Conservation (phyloP, 768 basidiomycete genomes). For the Kwoniella bestiolae region DNA sequence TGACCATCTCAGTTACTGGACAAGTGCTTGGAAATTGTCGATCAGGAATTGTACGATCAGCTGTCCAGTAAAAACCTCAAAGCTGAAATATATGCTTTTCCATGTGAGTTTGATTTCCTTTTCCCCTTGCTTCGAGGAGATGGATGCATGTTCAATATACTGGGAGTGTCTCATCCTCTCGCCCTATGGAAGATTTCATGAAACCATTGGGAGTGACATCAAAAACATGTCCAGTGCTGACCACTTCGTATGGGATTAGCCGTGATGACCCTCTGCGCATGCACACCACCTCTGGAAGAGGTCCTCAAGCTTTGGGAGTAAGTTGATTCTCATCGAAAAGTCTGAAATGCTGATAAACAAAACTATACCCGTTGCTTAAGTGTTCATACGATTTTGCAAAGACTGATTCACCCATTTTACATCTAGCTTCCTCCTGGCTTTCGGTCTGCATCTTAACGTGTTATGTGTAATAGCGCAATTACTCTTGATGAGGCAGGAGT, state of each 20-base stretch:
- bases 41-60: constrained; percentile 79
- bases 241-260: constrained; percentile 62
- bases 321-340: constrained; percentile 21
- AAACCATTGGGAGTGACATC: no score
- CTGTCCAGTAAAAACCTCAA: constrained; percentile 87
- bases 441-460: constrained; percentile 94
- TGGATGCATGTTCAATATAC: no score
- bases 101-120: constrained; percentile 66
- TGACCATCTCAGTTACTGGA: constrained; percentile 89
- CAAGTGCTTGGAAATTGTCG: constrained; percentile 86
- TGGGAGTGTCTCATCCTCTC: no score
- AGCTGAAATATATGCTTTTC: constrained; percentile 96
- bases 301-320: constrained; percentile 91
- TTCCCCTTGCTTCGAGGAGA: no score
- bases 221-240: neutral
- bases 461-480: constrained; percentile 96
- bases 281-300: constrained; percentile 93
- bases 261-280: constrained; percentile 91
- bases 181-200: no score
- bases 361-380: no score
- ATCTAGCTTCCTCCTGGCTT: constrained; percentile 78
- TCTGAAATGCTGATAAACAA: no score
- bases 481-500: constrained; percentile 82
- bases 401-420: neutral
- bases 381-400: no score